These are phyloP conservation scores for Myxozyma monticola DNA, from an alignment of 805 yeast species.

Conservation along the genomic window DNA sequence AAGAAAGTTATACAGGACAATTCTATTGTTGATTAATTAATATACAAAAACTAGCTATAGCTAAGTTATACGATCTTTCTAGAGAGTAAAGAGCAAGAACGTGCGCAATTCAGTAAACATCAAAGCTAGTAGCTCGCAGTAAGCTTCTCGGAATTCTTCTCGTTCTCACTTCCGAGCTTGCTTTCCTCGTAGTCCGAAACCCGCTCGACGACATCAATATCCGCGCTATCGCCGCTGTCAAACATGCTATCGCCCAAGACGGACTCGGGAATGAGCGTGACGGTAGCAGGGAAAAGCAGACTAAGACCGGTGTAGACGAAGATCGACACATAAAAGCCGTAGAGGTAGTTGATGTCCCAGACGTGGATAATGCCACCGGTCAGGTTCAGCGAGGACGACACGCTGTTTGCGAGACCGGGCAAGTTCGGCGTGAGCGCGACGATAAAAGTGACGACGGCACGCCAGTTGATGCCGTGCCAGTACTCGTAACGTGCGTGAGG, in stretches of 20 bases:
- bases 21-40: too few species aligned
- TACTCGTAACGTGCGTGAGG: conserved; percentile 47
- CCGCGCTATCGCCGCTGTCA: neutral
- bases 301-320: conserved; percentile 25
- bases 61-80: too few species aligned
- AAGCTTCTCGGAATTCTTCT: too few species aligned
- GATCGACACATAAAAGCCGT: conserved; percentile 30
- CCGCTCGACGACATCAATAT: neutral
- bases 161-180: too few species aligned
- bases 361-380: conserved; percentile 31
- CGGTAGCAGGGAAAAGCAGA: conserved; percentile 25
- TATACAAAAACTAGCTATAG: too few species aligned
- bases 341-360: conserved; percentile 34
- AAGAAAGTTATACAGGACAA: too few species aligned
- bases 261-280: conserved; percentile 11
- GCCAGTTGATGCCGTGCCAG: conserved; percentile 48
- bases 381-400: conserved; percentile 16
- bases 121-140: too few species aligned
- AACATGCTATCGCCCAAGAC: conserved; percentile 25
- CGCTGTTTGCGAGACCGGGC: conserved; percentile 35
- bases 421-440: conserved; percentile 30
- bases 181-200: too few species aligned
- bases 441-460: conserved; percentile 43
- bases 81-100: too few species aligned
- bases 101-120: too few species aligned